Evolutionary conservation across 2,329 filamentous ascomycete species (phyloP).

Genomic region (Acrodontium crateriforme): DNA sequence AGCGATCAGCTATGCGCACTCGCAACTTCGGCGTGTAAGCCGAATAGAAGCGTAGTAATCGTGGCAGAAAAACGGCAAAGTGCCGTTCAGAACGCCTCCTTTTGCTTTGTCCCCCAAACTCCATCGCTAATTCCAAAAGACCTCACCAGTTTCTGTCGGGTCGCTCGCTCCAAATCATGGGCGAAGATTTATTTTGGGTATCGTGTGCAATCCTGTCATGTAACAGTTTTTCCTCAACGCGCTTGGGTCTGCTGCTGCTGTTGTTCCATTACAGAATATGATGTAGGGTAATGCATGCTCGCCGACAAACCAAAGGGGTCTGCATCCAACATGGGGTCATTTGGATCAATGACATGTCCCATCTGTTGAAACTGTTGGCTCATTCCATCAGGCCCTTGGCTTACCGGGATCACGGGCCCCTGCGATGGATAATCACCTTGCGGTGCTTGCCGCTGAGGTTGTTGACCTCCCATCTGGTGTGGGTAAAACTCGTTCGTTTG

Average conservation of each 20-base stretch:
- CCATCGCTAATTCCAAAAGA: too few species aligned
- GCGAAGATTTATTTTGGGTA: conserved; percentile 2
- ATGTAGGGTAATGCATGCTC: conserved; percentile 87
- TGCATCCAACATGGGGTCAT: conserved; percentile 79
- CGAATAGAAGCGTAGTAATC: too few species aligned
- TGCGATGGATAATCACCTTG: too few species aligned
- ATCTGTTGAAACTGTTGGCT: conserved; percentile 27
- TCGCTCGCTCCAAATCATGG: too few species aligned
- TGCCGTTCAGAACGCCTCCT: too few species aligned
- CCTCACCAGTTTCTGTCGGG: too few species aligned
- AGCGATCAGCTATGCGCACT: too few species aligned
- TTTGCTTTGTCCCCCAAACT: too few species aligned
- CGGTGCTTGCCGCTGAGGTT: conserved; percentile 5
- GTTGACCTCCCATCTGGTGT: conserved; percentile 2
- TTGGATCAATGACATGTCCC: conserved; percentile 49
- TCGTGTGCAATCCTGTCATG: conserved; percentile 5
- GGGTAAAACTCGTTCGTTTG: conserved; percentile 17
- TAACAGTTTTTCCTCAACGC: conserved; percentile 3
- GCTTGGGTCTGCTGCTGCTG: conserved; percentile 14
- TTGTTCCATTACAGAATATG: conserved; percentile 50
- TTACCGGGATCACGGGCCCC: conserved; percentile 3
- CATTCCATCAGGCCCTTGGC: conserved; percentile 1
- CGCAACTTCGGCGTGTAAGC: too few species aligned
- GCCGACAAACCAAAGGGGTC: conserved; percentile 88
- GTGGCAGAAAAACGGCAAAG: too few species aligned